Percentiles rank a stretch among this genome's conserved stretches.
Conservation (phyloP, 805 yeast genomes). For the Candida palmyrensis region DNA sequence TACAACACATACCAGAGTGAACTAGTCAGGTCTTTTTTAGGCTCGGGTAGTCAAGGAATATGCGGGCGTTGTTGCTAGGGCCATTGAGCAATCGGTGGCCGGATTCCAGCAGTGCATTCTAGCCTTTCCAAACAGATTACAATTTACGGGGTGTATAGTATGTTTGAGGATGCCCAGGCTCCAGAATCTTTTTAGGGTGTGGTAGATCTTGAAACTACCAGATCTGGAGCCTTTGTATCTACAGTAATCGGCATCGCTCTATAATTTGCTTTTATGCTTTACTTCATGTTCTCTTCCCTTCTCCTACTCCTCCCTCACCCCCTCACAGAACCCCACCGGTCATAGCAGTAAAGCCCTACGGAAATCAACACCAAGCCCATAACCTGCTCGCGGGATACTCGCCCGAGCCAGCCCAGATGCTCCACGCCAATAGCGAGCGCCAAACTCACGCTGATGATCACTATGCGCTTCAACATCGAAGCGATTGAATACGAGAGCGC, state of each 20-base stretch:
- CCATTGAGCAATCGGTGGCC: not conserved
- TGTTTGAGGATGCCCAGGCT: too few species aligned
- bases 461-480: slow-evolving; percentile 82
- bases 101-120: slow-evolving; percentile 33
- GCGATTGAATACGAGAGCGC: slow-evolving; percentile 86
- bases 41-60: slow-evolving; percentile 35
- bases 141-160: not conserved
- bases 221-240: too few species aligned
- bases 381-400: slow-evolving; percentile 41
- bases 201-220: too few species aligned
- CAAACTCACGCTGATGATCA: slow-evolving; percentile 74
- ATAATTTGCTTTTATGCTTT: slow-evolving; percentile 2
- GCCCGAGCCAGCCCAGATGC: slow-evolving; percentile 20
- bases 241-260: not conserved
- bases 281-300: not conserved
- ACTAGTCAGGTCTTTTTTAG: slow-evolving; percentile 23
- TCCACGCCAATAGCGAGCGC: slow-evolving; percentile 38
- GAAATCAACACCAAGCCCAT: slow-evolving; percentile 48
- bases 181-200: too few species aligned
- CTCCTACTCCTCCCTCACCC: not conserved
- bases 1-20: slow-evolving; percentile 45
- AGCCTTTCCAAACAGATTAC: slow-evolving; percentile 35
- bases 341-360: slow-evolving; percentile 57
- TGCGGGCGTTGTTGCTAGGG: slow-evolving; percentile 32
- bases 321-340: slow-evolving; percentile 50